phyloP scores from a whole-genome alignment of 2,329 filamentous ascomycete genomes.

The Ophiobolus disseminans region DNA sequence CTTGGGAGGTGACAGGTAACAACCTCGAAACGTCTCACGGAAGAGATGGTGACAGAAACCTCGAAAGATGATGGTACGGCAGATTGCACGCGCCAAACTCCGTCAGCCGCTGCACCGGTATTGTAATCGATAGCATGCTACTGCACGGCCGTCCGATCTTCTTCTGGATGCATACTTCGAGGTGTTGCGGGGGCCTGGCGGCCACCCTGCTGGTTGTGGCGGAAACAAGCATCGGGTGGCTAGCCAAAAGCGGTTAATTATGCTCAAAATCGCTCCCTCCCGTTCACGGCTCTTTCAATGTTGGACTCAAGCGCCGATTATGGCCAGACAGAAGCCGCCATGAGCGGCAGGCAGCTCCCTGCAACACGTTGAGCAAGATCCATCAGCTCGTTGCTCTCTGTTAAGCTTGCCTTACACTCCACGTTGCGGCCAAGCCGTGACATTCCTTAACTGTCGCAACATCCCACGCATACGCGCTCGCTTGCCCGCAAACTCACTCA shows the following conservation, averaged over 20 bases:
- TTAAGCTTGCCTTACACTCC: conserved; percentile 29
- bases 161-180: conserved; percentile 17
- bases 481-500: conserved; percentile 20
- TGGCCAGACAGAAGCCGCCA: conserved; percentile 14
- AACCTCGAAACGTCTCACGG: neutral
- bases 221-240: conserved; percentile 18
- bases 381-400: no score
- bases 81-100: conserved; percentile 3
- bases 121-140: conserved; percentile 15
- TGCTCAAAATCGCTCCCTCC: conserved; percentile 39
- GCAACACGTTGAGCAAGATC: conserved; percentile 2
- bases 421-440: conserved; percentile 42
- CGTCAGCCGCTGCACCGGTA: conserved; percentile 18
- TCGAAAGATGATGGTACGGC: neutral
- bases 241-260: conserved; percentile 33
- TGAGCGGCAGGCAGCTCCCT: conserved; percentile 2
- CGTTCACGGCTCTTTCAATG: conserved; percentile 18
- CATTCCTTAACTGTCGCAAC: conserved; percentile 42
- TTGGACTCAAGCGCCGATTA: conserved; percentile 11
- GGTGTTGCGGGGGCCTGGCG: conserved; percentile 8
- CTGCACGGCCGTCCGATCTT: conserved; percentile 14
- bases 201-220: conserved; percentile 17
- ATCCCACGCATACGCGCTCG: conserved; percentile 37
- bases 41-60: neutral
- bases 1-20: no score